Conservation (phyloP, 2,329 filamentous ascomycete species). For the Microsporum ferrugineum region DNA sequence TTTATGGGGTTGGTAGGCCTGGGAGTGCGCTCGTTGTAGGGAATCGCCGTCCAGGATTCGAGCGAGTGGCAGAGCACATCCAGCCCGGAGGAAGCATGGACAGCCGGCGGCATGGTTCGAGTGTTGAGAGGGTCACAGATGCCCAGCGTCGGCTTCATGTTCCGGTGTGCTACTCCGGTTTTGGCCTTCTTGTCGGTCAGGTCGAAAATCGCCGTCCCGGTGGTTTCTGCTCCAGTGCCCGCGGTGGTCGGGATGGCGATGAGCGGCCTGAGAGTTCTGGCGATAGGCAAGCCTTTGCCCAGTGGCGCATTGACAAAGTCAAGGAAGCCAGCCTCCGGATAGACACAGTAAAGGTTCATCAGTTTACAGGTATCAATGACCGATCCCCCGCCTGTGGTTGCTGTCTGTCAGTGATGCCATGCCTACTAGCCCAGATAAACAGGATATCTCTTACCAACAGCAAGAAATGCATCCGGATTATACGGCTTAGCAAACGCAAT, state of each 20-base stretch:
- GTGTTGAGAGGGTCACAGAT: conserved; percentile 85
- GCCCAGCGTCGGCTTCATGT: conserved; percentile 87
- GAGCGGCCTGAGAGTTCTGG: conserved; percentile 58
- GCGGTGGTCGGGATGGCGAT: conserved; percentile 78
- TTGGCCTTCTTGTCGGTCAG: conserved; percentile 81
- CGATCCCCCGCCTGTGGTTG: conserved; percentile 54
- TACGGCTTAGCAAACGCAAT: conserved; percentile 77
- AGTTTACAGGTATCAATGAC: conserved; percentile 98
- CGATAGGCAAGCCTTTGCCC: conserved; percentile 69
- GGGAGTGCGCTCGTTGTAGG: conserved; percentile 74
- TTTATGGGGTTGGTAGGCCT: conserved; percentile 81
- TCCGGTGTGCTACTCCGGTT: conserved; percentile 89
- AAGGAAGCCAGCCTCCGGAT: conserved; percentile 83
- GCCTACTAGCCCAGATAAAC: no score
- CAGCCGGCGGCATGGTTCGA: conserved; percentile 85
- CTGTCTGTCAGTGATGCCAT: conserved; percentile 8
- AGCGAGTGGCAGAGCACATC: conserved; percentile 93
- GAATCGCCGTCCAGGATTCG: conserved; percentile 96
- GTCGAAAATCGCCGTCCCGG: conserved; percentile 96
- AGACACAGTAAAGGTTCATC: conserved; percentile 92
- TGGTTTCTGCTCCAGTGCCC: conserved; percentile 85
- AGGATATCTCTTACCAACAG: conserved; percentile 51
- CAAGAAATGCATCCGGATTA: conserved; percentile 76
- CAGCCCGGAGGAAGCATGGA: conserved; percentile 81
- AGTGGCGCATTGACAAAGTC: conserved; percentile 97